phyloP scores from a whole-genome alignment of 2,329 filamentous ascomycete species.

The Colletotrichum karsti region DNA sequence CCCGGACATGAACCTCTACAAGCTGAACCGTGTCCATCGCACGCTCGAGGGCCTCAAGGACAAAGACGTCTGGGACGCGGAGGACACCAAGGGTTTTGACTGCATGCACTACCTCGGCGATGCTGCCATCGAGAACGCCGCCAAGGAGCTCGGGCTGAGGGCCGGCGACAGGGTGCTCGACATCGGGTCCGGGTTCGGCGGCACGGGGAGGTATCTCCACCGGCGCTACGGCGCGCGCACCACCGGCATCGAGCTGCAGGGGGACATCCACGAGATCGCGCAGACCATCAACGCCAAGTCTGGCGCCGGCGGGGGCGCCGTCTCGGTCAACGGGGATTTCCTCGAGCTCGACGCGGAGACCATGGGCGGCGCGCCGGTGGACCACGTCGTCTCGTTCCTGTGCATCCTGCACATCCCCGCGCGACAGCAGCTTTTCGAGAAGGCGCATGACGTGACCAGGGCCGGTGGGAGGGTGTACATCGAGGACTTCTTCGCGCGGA shows the following conservation, averaged over 20 bases:
- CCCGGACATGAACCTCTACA: slow-evolving; percentile 26
- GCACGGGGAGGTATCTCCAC: slow-evolving; percentile 32
- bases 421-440: slow-evolving; percentile 26
- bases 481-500: slow-evolving; percentile 32
- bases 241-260: slow-evolving; percentile 31
- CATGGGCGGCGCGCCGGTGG: slow-evolving; percentile 13
- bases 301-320: slow-evolving; percentile 10
- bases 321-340: slow-evolving; percentile 31
- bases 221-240: slow-evolving; percentile 24
- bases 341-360: not conserved
- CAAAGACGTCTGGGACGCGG: slow-evolving; percentile 29
- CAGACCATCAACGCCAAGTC: slow-evolving; percentile 27
- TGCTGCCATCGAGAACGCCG: slow-evolving; percentile 30
- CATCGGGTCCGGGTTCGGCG: slow-evolving; percentile 33
- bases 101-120: slow-evolving; percentile 36
- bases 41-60: slow-evolving; percentile 3
- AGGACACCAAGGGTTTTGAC: slow-evolving; percentile 32
- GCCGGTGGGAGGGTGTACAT: slow-evolving; percentile 30
- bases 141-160: slow-evolving; percentile 15
- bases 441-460: slow-evolving; percentile 19
- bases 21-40: slow-evolving; percentile 19
- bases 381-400: slow-evolving; percentile 33
- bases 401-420: slow-evolving; percentile 32
- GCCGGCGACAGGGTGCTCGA: slow-evolving; percentile 29
- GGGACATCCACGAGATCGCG: slow-evolving; percentile 32